phyloP scores from a whole-genome alignment of 257 asterid species.

The Solanum tacnaense region DNA sequence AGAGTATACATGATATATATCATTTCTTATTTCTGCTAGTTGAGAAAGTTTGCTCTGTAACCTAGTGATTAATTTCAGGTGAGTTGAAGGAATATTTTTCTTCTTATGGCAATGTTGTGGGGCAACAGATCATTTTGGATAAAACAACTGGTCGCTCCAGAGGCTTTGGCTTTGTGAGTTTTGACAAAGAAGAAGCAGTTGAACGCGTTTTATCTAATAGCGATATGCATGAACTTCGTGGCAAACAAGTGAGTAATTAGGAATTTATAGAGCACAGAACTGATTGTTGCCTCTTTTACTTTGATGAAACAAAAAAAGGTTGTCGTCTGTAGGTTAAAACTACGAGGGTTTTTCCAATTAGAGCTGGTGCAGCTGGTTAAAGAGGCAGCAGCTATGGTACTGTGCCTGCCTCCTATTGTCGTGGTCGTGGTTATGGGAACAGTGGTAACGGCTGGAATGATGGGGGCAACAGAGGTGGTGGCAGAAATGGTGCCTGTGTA shows the following conservation, averaged over 20 bases:
- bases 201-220: constrained; percentile 73
- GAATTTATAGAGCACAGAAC: not conserved
- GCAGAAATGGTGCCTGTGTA: constrained; percentile 2
- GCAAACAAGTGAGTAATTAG: constrained; percentile 67
- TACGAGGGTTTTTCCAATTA: constrained; percentile 38
- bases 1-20: not conserved
- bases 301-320: not conserved
- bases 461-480: constrained; percentile 6
- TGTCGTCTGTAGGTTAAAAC: constrained; percentile 63
- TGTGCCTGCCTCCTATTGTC: constrained; percentile 38
- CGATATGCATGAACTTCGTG: constrained; percentile 80
- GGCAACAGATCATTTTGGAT: constrained; percentile 89
- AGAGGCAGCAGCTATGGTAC: constrained; percentile 51
- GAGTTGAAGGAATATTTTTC: constrained; percentile 84
- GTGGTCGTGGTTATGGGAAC: constrained; percentile 34
- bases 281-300: not conserved
- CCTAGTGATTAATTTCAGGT: constrained; percentile 23
- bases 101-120: constrained; percentile 58
- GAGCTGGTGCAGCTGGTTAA: constrained; percentile 73
- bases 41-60: not conserved
- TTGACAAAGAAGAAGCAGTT: constrained; percentile 85
- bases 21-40: not conserved
- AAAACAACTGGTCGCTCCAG: constrained; percentile 76
- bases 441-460: not conserved
- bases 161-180: constrained; percentile 95